Conservation (phyloP, 2,329 filamentous ascomycete species). For the Fusarium ambrosium region DNA sequence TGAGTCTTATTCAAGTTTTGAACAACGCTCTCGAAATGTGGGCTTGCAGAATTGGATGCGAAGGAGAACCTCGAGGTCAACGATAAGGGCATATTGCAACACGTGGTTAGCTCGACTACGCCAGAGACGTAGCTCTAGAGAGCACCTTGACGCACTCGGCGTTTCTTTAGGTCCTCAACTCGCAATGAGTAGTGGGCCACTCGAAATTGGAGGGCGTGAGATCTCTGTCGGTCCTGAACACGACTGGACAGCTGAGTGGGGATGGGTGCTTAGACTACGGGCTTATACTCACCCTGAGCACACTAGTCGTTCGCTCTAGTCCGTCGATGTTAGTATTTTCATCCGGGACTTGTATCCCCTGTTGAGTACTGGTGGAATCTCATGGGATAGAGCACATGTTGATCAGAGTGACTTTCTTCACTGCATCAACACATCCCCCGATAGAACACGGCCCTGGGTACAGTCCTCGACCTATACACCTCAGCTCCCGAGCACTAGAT, state of each 20-base stretch:
- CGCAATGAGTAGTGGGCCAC: background rate
- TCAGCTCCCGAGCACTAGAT: background rate
- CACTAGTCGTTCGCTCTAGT: background rate
- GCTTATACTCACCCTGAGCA: background rate
- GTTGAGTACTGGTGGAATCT: background rate
- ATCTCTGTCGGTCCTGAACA: background rate
- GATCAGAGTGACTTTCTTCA: background rate
- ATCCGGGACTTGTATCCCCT: background rate
- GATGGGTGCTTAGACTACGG: constrained; percentile 2
- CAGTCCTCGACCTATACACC: background rate
- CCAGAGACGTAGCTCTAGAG: background rate
- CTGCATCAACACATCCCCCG: background rate
- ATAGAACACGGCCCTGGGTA: background rate
- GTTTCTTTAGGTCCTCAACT: background rate
- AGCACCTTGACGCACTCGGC: background rate
- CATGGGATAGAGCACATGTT: background rate
- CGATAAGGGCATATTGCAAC: background rate
- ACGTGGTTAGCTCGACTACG: background rate
- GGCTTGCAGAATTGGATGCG: background rate
- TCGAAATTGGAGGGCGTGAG: background rate
- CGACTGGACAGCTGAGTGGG: constrained; percentile 6
- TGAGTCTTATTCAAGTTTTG: background rate
- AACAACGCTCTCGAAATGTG: background rate
- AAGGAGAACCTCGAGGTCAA: background rate
- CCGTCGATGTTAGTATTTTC: background rate